Conservation (phyloP, 2,329 filamentous ascomycete species). For the Fusarium sp. region DNA sequence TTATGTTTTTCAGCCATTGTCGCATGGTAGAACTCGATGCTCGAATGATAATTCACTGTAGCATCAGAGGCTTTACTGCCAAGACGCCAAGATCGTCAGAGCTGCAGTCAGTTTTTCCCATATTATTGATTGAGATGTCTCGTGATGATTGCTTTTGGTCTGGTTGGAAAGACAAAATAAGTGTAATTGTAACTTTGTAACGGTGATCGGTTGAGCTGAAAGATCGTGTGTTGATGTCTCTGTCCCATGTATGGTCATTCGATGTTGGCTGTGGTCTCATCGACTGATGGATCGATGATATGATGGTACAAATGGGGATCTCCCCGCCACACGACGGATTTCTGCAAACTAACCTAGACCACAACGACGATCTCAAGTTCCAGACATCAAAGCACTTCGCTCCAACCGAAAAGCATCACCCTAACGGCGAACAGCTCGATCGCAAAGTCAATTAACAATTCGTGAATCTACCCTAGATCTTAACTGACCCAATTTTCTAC, state of each 20-base stretch:
- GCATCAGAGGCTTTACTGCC: conserved; percentile 13
- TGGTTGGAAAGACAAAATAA: neutral
- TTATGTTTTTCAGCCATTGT: neutral
- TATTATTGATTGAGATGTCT: conserved; percentile 15
- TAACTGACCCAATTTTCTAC: neutral
- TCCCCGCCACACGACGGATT: neutral
- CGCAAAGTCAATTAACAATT: neutral
- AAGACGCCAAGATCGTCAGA: conserved; percentile 30
- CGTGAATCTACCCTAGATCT: neutral
- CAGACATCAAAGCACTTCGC: neutral
- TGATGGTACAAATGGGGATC: neutral
- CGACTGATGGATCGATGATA: neutral
- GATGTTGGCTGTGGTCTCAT: too few species aligned
- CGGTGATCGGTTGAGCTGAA: neutral
- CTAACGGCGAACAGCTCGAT: neutral
- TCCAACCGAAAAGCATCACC: too few species aligned
- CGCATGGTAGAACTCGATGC: neutral
- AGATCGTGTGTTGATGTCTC: neutral
- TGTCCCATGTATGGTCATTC: too few species aligned
- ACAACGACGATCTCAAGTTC: neutral
- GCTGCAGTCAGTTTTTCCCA: neutral
- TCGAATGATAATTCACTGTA: neutral
- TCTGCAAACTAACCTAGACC: neutral
- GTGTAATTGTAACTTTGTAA: neutral
- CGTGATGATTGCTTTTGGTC: conserved; percentile 9